A percentile compares a stretch with the other conserved stretches of the same genome.
Evolutionary conservation across 2,329 filamentous ascomycete genomes (phyloP).

Genomic region (Mycosphaerella sp.): DNA sequence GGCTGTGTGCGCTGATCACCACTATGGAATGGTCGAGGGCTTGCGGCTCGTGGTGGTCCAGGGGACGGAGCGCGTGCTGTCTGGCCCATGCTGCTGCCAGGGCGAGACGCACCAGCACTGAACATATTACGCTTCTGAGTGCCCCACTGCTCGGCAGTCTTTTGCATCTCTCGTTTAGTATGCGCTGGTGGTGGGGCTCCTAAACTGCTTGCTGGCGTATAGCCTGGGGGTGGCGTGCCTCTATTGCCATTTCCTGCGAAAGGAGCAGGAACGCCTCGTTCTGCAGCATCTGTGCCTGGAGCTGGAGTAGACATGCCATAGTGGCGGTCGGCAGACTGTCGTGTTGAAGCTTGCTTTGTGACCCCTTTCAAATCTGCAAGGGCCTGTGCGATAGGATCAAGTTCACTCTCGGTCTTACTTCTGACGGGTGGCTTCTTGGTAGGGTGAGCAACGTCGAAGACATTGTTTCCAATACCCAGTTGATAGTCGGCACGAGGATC

Average conservation of each 20-base stretch:
- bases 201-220: conserved; percentile 71
- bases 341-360: conserved; percentile 67
- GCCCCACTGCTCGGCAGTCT: conserved; percentile 82
- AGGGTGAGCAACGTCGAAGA: conserved; percentile 83
- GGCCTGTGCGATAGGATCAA: conserved; percentile 85
- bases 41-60: conserved; percentile 52
- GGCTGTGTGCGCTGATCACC: conserved; percentile 15
- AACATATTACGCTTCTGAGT: conserved; percentile 79
- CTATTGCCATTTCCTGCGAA: conserved; percentile 43
- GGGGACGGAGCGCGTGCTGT: conserved; percentile 54
- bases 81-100: conserved; percentile 29
- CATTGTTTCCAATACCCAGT: conserved; percentile 89
- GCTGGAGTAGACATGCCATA: conserved; percentile 85
- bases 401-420: conserved; percentile 43
- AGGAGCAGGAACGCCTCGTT: conserved; percentile 44
- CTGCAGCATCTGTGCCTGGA: conserved; percentile 36
- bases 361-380: conserved; percentile 88
- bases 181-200: conserved; percentile 88
- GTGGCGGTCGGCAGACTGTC: conserved; percentile 94
- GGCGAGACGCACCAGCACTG: conserved; percentile 33
- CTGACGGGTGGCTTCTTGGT: conserved; percentile 35
- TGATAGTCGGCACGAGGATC: conserved; percentile 90
- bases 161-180: conserved; percentile 91
- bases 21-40: conserved; percentile 53
- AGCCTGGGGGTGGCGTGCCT: conserved; percentile 79